Percentiles rank a stretch among this genome's conserved stretches.
These are phyloP conservation scores for Yamadazyma friedrichii DNA, from an alignment of 1,139 yeast genomes.

Conservation along the genomic window DNA sequence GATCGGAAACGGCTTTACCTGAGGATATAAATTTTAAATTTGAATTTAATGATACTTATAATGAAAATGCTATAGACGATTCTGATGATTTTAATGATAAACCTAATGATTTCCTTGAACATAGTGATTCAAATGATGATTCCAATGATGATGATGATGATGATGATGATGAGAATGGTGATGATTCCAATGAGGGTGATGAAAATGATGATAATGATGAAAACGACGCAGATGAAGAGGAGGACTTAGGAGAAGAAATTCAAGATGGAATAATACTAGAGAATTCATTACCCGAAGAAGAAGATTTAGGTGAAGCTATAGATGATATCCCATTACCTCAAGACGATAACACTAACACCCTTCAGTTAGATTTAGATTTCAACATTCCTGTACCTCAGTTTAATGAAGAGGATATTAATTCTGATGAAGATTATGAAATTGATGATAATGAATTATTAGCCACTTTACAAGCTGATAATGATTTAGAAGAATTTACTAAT, in stretches of 20 bases:
- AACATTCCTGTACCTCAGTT: slow-evolving; percentile 50
- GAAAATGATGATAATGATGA: slow-evolving; percentile 78
- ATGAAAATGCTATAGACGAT: slow-evolving; percentile 21
- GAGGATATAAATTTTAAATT: slow-evolving; percentile 57
- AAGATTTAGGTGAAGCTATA: slow-evolving; percentile 73
- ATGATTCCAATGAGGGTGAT: slow-evolving; percentile 32
- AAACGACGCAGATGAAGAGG: slow-evolving; percentile 24
- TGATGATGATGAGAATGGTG: slow-evolving; percentile 50
- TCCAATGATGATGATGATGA: slow-evolving; percentile 43
- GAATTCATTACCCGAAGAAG: slow-evolving; percentile 29
- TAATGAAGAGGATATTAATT: slow-evolving; percentile 52
- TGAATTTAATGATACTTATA: slow-evolving; percentile 45
- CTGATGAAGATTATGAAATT: slow-evolving; percentile 70
- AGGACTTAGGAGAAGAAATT: slow-evolving; percentile 15
- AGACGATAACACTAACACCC: slow-evolving; percentile 12
- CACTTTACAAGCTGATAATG: slow-evolving; percentile 66
- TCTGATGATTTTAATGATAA: slow-evolving; percentile 16
- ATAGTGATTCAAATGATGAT: slow-evolving; percentile 55
- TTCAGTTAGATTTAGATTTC: slow-evolving; percentile 37
- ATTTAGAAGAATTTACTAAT: slow-evolving; percentile 43
- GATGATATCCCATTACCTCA: slow-evolving; percentile 12
- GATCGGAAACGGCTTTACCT: slow-evolving; percentile 42
- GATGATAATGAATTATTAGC: slow-evolving; percentile 72
- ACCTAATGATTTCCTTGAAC: slow-evolving; percentile 19
- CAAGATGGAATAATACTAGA: slow-evolving; percentile 7